Evolutionary conservation across 208 protist species (phyloP), one percentile per base, ranked within the genome.

Genomic region (Crithidia expoeki): DNA sequence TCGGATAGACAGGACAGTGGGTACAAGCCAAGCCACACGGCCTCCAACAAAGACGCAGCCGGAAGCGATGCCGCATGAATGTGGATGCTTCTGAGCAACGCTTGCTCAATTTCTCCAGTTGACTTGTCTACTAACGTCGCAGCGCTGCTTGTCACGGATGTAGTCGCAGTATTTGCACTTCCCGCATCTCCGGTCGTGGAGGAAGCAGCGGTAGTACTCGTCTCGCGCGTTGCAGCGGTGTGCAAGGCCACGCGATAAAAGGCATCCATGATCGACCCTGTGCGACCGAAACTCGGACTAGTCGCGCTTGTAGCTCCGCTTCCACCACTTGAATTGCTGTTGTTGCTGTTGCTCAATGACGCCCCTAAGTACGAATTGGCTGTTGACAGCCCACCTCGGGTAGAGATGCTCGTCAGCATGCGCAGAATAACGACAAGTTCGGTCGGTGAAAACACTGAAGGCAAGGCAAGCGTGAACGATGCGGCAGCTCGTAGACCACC

Each of bases 371-470:
- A 49, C 27, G 5, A 25, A 19, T 11, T 40, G 6, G 42, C 60
- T 11, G 30, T 50, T 27, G 46, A 34, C 12, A 65, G 0, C 44
- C 27, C 60, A 23, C 40, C 32, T 5, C 71, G 71, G 4, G 40
- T 42, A 28, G 71, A 56, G 51, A 76, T 76, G 71, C 62, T 65
- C 42, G 62, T 61, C 16, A 76, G 62, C 34, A 60, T 7, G 34
- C 71, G 56, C 56, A 76, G 34, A 11, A 76, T 28, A 3, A 76
- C 63, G 7, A 67, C 42, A 12, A 76, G 38, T n/a, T 76, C 71
- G n/a, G 62, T 36, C 0, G 56, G 21, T 2, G 71, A 56, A 21
- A 76, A 60, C 4, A 68, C 16, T 1, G 42, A n/a, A 21, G 28
- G 5, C 53, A 23, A 2, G 53, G 53, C 32, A 10, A n/a, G 7